Evolutionary conservation across 768 basidiomycete species (phyloP).

Genomic region (Terana coerulea): DNA sequence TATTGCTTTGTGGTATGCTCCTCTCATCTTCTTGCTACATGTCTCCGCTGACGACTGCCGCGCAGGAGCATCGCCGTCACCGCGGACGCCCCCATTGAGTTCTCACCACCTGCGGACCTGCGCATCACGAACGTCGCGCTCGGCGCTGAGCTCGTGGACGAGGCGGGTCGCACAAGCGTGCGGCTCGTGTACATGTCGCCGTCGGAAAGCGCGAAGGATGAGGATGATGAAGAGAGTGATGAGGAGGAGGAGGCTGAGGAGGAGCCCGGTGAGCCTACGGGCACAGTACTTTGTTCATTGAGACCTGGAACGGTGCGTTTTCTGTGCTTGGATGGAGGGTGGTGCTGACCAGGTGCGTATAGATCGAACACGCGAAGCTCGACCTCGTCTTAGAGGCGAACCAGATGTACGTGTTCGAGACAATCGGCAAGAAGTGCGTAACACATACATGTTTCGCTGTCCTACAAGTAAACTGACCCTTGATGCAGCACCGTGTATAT

Average conservation of each 20-base stretch:
- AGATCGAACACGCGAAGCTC: conserved; percentile 76
- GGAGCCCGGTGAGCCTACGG: conserved; percentile 18
- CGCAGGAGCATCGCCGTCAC: conserved; percentile 10
- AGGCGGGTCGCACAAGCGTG: conserved; percentile 8
- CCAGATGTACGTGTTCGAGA: conserved; percentile 62
- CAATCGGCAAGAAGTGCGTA: conserved; percentile 77
- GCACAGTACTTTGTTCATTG: conserved; percentile 72
- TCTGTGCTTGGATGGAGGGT: neutral
- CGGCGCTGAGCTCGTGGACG: conserved; percentile 10
- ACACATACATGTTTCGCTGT: neutral
- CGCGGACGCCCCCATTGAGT: conserved; percentile 22
- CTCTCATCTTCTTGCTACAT: neutral
- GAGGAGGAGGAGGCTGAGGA: conserved; percentile 26
- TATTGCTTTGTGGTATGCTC: conserved; percentile 4
- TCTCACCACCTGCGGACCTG: conserved; percentile 8
- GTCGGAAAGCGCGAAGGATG: neutral
- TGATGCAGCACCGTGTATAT: conserved; percentile 9
- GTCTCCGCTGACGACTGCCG: neutral
- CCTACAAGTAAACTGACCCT: conserved; percentile 5
- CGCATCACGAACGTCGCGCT: conserved; percentile 14
- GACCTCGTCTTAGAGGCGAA: conserved; percentile 70
- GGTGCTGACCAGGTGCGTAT: neutral
- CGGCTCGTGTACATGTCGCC: conserved; percentile 16
- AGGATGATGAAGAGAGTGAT: conserved; percentile 26
- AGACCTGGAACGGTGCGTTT: conserved; percentile 72